Evolutionary conservation across 1,139 yeast species (phyloP), one percentile per base, ranked within the genome.

Genomic region (Nakaseomyces nivariensis): DNA sequence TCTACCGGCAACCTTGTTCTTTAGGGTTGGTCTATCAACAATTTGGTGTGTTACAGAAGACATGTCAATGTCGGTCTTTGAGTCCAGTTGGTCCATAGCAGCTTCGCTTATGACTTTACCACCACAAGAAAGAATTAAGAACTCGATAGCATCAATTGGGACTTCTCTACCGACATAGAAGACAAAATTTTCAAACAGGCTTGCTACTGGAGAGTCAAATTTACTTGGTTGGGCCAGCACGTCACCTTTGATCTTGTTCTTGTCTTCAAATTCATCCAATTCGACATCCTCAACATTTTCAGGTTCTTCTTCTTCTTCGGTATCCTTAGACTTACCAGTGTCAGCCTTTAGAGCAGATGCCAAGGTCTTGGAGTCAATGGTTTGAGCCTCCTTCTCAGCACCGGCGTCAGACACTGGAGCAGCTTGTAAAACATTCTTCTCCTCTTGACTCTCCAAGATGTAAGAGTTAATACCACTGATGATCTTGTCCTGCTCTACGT

Each of bases 161-260:
- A 92, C 98, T 72, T 92, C 99, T 70, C 99, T 84, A 51, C 97
- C 96, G 54, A 94, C 79, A 65, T 72, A 92, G 67, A 92, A 90
- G 6, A 85, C 79, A 64, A 89, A 85, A 52, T 79, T 77, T 48
- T 83, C 74, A 65, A 92, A 87, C 51, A 92, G 72, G 34, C 75
- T 74, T 11, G 88, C 76, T 24, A 79, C 73, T 45, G 82, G 77
- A 34, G 79, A 73, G 34, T 72, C 75, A 54, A 69, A 77, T 61
- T 78, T 75, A 27, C 83, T 75, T 42, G 97, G 98, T 71, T 92
- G 98, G 46, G 75, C 74, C 58, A 92, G 76, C 50, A 77, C 65
- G 66, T 90, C 97, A 60, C 94, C 95, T 37, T 81, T 72, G 52
- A 80, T 78, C 60, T 79, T 81, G 57, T 74, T 81, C 25, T 74